Conservation (phyloP, 2,329 filamentous ascomycete species). For the Colletotrichum sp. region DNA sequence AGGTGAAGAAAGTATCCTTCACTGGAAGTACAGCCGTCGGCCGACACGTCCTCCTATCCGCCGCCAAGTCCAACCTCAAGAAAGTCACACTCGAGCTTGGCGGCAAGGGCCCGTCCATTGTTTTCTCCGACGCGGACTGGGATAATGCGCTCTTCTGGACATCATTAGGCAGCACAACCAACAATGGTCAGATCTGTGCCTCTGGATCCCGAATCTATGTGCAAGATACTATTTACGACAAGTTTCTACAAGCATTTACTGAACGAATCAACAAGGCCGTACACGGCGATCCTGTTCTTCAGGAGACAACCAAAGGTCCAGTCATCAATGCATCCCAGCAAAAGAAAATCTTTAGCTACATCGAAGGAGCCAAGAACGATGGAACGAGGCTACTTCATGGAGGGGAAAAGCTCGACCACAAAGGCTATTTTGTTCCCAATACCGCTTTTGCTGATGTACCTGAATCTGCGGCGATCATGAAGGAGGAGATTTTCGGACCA, state of each 20-base stretch:
- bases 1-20: neutral
- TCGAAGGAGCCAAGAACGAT: neutral
- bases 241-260: neutral
- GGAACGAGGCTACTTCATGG: neutral
- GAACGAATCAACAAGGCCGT: slow-evolving; percentile 50
- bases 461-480: neutral
- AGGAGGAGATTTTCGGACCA: neutral
- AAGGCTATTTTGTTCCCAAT: neutral
- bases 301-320: neutral
- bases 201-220: neutral
- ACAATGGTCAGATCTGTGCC: neutral
- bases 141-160: neutral
- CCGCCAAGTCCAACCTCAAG: neutral
- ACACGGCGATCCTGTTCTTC: neutral
- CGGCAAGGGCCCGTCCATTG: neutral
- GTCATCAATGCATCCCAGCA: neutral
- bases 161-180: neutral
- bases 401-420: neutral
- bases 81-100: neutral
- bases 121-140: neutral
- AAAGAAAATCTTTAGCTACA: neutral
- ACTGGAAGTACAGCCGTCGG: neutral
- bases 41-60: neutral
- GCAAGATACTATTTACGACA: neutral
- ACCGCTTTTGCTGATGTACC: neutral